Base-by-base conservation (phyloP, 768 basidiomycete genomes). In the Pleurotus sapidus region DNA sequence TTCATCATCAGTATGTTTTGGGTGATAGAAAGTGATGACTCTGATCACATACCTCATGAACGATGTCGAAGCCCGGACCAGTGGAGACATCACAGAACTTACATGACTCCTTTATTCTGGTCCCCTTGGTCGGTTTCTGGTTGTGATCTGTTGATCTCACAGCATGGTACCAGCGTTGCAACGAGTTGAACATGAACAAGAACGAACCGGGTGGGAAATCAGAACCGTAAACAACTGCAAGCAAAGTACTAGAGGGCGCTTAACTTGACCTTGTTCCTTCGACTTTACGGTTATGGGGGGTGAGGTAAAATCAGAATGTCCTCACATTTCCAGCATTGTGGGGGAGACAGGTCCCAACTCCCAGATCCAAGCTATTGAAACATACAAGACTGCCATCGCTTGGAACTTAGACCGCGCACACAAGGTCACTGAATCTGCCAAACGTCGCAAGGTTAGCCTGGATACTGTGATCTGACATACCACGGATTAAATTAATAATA, bases 401-500 rank as follows among this genome's bases (percentile, higher is more conserved):
- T 89, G 88, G 88, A 74, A 78, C 54, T 74, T 79, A 2, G 70
- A 72, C 34, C 73, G 79, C 7, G 66, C 71, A 0, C 78, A 85
- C 49, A 73, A 75, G n/a, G 71, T 76, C 0, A 71, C 71, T 43
- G 74, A 81, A 25, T 72, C 83, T 6, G 69, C 76, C 9, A 91
- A 91, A 65, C 80, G 87, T 42, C 74, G 87, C 62, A 89, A 86
- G 79, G 89, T 88, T 42, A 42, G 80, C 17, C 7, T 14, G 9
- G 30, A 11, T 11, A 34, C 9, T 34, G 30, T 11, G 30, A 11
- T 11, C 30, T 34, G 30, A 34, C 9, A 34, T 9, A 11, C 30
- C 30, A 34, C 30, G 8, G 11, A 34, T 34, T 34, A 34, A 34
- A 34, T 34, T 11, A 34, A 34, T 34, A 34, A 1, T 43, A 87